Percentiles rank a stretch among this genome's conserved stretches.
phyloP scores from a whole-genome alignment of 495 filamentous ascomycete genomes.

The Friedmanniomyces simplex region DNA sequence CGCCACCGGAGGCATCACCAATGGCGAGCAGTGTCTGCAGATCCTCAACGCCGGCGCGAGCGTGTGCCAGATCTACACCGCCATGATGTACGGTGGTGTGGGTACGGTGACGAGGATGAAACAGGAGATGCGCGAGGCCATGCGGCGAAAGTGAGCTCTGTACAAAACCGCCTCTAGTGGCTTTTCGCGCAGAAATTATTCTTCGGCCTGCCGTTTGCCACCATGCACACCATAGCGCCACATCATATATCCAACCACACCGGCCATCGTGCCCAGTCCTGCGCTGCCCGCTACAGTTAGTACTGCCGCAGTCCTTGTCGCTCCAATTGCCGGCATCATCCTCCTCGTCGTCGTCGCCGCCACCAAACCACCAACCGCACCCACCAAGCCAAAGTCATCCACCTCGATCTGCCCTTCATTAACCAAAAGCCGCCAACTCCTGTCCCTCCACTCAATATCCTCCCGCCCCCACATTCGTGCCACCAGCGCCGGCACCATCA shows the following conservation, averaged over 20 bases:
- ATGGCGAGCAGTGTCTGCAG: constrained; percentile 66
- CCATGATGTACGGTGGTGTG: constrained; percentile 72
- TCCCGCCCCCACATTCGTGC: constrained; percentile 44
- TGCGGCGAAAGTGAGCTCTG: constrained; percentile 13
- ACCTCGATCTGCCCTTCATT: constrained; percentile 42
- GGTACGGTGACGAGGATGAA: constrained; percentile 83
- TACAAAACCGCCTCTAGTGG: too few species aligned
- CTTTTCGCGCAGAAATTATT: too few species aligned
- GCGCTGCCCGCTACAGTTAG: constrained; percentile 31
- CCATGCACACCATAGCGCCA: constrained; percentile 11
- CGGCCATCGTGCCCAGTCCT: constrained; percentile 35
- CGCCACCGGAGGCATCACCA: constrained; percentile 82
- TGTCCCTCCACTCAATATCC: constrained; percentile 53
- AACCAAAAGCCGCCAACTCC: constrained; percentile 47
- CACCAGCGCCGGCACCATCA: constrained; percentile 23
- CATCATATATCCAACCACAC: constrained; percentile 29
- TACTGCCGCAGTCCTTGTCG: constrained; percentile 16
- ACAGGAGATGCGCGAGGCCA: constrained; percentile 61
- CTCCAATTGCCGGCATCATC: constrained; percentile 15
- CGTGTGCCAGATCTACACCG: constrained; percentile 70
- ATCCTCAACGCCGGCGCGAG: constrained; percentile 76
- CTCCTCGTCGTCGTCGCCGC: constrained; percentile 10
- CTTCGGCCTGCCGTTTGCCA: not conserved
- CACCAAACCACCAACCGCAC: constrained; percentile 20
- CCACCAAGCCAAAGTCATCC: constrained; percentile 41